Evolutionary conservation across 495 filamentous ascomycete species (phyloP).

Genomic region (Thozetella sp.): DNA sequence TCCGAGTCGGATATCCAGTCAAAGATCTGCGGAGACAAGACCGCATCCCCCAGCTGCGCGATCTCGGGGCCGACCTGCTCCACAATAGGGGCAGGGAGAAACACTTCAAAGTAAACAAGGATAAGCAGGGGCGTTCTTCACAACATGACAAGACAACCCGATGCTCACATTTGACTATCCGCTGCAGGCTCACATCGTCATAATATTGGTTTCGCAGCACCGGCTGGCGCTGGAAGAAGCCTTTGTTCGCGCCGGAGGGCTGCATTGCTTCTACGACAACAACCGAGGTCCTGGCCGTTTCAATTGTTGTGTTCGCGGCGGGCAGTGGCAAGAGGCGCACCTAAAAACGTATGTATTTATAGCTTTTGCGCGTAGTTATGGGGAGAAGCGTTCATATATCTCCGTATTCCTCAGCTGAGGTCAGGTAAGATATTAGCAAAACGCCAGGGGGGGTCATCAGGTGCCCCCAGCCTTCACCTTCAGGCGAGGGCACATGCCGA

Average conservation of each 20-base stretch:
- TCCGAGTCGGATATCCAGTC: constrained; percentile 60
- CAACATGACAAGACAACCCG: not conserved
- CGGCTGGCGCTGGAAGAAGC: constrained; percentile 51
- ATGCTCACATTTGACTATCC: constrained; percentile 38
- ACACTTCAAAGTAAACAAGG: constrained; percentile 32
- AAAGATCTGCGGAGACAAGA: constrained; percentile 45
- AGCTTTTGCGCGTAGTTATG: too few relatives aligned
- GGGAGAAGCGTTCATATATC: too few relatives aligned
- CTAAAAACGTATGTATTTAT: too few relatives aligned
- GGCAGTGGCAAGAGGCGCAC: too few relatives aligned
- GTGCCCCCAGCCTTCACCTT: too few relatives aligned
- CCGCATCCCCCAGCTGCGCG: constrained; percentile 41
- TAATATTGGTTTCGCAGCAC: constrained; percentile 47
- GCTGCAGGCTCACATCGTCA: constrained; percentile 44
- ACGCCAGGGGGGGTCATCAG: too few relatives aligned
- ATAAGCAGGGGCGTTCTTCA: not conserved
- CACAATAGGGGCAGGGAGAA: constrained; percentile 38
- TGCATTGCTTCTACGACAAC: constrained; percentile 20
- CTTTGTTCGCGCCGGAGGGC: constrained; percentile 45
- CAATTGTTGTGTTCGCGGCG: too few relatives aligned
- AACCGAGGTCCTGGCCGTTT: too few relatives aligned
- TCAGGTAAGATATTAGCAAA: too few relatives aligned
- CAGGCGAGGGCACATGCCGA: too few relatives aligned
- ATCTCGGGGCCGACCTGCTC: constrained; percentile 37
- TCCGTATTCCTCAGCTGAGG: too few relatives aligned